These are phyloP conservation scores for Lentinula lateritia DNA, from an alignment of 768 basidiomycete genomes.

Conservation along the genomic window DNA sequence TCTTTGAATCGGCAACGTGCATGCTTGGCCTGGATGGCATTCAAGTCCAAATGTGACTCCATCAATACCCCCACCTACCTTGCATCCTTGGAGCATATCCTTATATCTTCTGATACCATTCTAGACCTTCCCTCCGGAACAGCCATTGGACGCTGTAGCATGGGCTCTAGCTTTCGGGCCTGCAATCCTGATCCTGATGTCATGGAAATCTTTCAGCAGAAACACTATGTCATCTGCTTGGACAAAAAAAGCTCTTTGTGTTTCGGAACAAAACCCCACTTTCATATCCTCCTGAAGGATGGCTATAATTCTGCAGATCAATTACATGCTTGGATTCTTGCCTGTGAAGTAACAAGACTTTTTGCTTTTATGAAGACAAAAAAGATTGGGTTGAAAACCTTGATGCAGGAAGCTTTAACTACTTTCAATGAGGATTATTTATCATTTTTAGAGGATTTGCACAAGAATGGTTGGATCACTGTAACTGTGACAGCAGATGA, in stretches of 20 bases:
- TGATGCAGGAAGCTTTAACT: not conserved
- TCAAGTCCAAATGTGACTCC: conserved; percentile 12
- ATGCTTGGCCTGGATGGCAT: conserved; percentile 45
- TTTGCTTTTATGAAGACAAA: conserved; percentile 8
- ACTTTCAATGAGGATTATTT: not conserved
- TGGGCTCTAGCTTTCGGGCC: conserved; percentile 42
- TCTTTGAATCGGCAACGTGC: conserved; percentile 58
- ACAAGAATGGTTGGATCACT: not conserved
- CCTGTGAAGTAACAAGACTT: conserved; percentile 28
- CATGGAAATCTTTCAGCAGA: conserved; percentile 33
- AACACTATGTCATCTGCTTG: conserved; percentile 56
- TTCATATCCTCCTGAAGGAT: conserved; percentile 47
- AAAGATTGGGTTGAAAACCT: not conserved
- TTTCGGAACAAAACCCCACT: conserved; percentile 11
- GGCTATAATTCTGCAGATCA: conserved; percentile 42
- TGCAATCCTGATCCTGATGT: conserved; percentile 23
- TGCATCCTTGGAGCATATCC: conserved; percentile 38
- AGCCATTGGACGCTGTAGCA: conserved; percentile 37
- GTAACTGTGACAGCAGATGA: not conserved
- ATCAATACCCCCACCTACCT: conserved; percentile 30
- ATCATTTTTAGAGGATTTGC: not conserved
- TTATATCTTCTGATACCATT: conserved; percentile 32
- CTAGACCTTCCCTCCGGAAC: conserved; percentile 27
- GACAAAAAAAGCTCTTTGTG: conserved; percentile 7
- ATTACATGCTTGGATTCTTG: conserved; percentile 52